Conservation (phyloP, 2,329 filamentous ascomycete species). For the Fusarium sp. region DNA sequence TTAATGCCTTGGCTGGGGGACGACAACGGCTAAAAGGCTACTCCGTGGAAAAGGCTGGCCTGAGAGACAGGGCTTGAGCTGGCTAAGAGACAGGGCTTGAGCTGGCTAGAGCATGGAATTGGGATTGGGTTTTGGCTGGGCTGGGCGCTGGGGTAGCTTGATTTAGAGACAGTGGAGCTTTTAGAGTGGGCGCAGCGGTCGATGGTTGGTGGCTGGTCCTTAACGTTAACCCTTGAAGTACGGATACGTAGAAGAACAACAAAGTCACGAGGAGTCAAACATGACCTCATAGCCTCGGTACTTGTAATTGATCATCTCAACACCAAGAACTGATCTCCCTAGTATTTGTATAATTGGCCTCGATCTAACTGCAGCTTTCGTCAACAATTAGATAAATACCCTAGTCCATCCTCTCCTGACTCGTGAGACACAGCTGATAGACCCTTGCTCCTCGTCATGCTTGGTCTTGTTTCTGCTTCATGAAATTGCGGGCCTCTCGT, state of each 20-base stretch:
- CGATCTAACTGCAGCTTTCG: neutral
- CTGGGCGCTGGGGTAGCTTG: conserved; percentile 15
- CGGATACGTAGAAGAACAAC: conserved; percentile 10
- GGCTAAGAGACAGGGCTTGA: conserved; percentile 26
- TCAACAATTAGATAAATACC: neutral
- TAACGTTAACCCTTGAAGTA: conserved; percentile 16
- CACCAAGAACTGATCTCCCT: neutral
- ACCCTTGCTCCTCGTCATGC: conserved; percentile 13
- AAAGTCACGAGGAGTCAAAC: conserved; percentile 41
- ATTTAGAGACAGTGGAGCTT: conserved; percentile 25
- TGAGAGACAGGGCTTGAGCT: conserved; percentile 30
- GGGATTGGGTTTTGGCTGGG: too few species aligned
- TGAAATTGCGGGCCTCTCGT: conserved; percentile 32
- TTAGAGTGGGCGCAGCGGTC: conserved; percentile 8
- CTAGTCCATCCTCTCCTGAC: neutral
- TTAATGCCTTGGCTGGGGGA: conserved; percentile 20
- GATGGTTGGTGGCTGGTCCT: conserved; percentile 16
- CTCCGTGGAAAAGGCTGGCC: conserved; percentile 29
- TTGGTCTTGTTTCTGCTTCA: conserved; percentile 41
- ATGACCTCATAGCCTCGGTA: conserved; percentile 41
- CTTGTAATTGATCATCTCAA: conserved; percentile 9
- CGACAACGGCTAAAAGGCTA: conserved; percentile 30
- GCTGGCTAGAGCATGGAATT: neutral
- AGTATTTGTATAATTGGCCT: neutral
- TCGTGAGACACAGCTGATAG: neutral